Base-by-base conservation (phyloP, 2,329 filamentous ascomycete genomes). In the Clonostachys chloroleuca region DNA sequence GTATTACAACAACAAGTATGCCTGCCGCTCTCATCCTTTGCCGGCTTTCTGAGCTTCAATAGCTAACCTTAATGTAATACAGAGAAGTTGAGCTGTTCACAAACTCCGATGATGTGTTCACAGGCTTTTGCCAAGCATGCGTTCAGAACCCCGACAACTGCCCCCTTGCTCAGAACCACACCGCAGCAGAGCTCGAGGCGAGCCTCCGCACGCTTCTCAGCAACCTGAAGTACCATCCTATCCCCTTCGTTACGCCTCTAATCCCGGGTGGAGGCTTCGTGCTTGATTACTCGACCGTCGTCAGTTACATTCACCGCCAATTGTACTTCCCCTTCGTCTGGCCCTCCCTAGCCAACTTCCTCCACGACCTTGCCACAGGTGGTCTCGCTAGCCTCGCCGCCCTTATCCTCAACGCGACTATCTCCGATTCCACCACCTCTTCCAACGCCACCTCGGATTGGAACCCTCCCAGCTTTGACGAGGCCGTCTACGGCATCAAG, bases 151-250 rank as follows among this genome's bases (percentile, higher is more conserved):
- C 56, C 24, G 49, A 58, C 2, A 48, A 47, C 7, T 66, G 63
- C 43, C 49, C 52, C 6, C 57, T 65, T 9, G 62, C 60, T 8
- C 57, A 53, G 30, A 61, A 61, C 34, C 56, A 59, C 36, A 66
- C 64, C 0, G 55, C 53, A 1, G 57, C 40, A 4, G 59, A 67
- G 44, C 66, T 74, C 34, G 66, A 69, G 45, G 57, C 59, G 8
- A 59, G 65, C 42, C 43, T 59, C 30, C 59, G 55, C 49, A 51
- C 53, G 7, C 47, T 61, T 2, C 51, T 64, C 34, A 57, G 65
- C 2, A 44, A 44, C 7, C 42, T 66, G 44, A 63, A 59, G 40
- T 50, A 50, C 34, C 49, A 54, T 6, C 63, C 64, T 4, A 41
- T 65, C 18, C 45, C 57, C 2, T 17, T 59, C 24, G n/a, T 36